Base-by-base conservation (phyloP, 257 asterid species). In the Lycium barbarum region DNA sequence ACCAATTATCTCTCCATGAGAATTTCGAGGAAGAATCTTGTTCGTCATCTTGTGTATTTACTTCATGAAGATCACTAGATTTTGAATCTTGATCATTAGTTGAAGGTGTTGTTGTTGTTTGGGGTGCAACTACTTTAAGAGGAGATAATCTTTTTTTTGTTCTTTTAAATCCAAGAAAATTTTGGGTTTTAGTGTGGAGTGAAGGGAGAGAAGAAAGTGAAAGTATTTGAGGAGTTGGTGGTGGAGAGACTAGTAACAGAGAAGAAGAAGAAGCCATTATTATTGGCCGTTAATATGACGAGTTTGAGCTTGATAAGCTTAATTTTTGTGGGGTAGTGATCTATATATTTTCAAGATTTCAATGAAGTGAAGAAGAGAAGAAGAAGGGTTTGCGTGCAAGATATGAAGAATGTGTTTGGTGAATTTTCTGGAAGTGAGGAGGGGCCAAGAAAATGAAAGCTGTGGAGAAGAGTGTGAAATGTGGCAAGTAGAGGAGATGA, bases 1-100 rank as follows among this genome's bases (percentile, higher is more conserved):
- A 96, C 99, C 99, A 96, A 58, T 95, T 97, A 84, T 95, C 98
- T 82, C 98, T 90, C 99, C 99, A 95, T 7, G 95, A 91, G 85
- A 97, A 97, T 57, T 94, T 95, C 2, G 91, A 85, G 0, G 93
- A 89, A 3, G 93, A 84, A 67, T 15, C 85, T 15, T 94, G 93
- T 85, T 87, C 94, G 18, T 81, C 83, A 66, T 90, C 93, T 38
- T 91, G 91, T 8, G 83, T 63, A 38, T 87, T 89, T 65, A 87
- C 81, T 26, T 73, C 85, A 26, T 26, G 0, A 74, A 87, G 51
- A 66, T 86, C 90, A 53, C 45, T 61, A 33, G 88, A 70, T 51
- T 35, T 63, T 49, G 54, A 3, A 3, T 59, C 33, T 5, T 85
- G 87, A 33, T 90, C 70, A 59, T 26, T 91, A 86, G 91, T 17